Conservation (phyloP, 1,284 basidiomycete genomes). For the Pascua sp. region DNA sequence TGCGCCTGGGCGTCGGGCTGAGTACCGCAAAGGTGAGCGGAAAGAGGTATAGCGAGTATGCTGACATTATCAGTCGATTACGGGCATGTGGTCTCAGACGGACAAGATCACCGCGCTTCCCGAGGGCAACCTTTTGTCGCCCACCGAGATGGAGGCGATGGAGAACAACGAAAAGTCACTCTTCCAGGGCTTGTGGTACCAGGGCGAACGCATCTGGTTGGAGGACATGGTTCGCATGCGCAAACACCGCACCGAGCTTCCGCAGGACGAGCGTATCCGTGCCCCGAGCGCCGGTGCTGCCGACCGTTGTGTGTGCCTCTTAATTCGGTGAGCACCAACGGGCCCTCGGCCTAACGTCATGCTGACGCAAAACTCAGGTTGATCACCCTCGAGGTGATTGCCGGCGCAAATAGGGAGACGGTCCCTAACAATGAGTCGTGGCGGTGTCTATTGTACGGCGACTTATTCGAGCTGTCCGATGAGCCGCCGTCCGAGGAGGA, state of each 20-base stretch:
- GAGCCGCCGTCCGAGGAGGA: background rate
- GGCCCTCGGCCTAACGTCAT: background rate
- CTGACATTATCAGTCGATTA: constrained; percentile 26
- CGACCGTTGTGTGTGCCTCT: constrained; percentile 27
- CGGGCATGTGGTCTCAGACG: constrained; percentile 36
- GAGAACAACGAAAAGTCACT: constrained; percentile 26
- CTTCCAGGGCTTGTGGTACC: constrained; percentile 78
- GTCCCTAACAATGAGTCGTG: constrained; percentile 12
- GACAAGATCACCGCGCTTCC: constrained; percentile 34
- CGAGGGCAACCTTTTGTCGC: constrained; percentile 2
- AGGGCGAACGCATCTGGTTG: constrained; percentile 79
- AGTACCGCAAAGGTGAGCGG: constrained; percentile 31
- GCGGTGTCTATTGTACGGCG: constrained; percentile 37
- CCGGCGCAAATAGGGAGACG: background rate
- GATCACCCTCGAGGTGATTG: constrained; percentile 28
- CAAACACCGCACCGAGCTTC: constrained; percentile 26
- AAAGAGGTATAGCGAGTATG: too few species aligned
- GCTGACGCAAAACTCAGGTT: constrained; percentile 12
- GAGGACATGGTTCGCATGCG: constrained; percentile 74
- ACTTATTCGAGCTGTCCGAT: constrained; percentile 30
- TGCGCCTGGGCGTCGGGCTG: constrained; percentile 32
- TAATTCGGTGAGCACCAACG: constrained; percentile 28
- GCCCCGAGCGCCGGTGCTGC: constrained; percentile 20
- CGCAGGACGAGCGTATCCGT: constrained; percentile 13
- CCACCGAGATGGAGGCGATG: constrained; percentile 27